These are phyloP conservation scores for Yamadazyma friedrichii DNA, from an alignment of 1,139 yeast species.

Conservation along the genomic window DNA sequence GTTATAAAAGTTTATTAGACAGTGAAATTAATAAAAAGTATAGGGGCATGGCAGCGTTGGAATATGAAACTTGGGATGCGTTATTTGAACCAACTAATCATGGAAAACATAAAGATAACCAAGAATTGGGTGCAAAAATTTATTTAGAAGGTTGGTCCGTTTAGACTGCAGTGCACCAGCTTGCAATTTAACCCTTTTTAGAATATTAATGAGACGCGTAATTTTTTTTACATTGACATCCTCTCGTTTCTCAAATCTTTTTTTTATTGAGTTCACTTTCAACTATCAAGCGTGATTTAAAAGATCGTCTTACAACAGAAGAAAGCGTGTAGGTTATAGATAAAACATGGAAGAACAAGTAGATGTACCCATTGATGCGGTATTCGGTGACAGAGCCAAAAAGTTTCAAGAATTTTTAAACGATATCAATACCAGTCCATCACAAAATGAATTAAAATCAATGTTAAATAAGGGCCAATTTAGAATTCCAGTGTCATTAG, in stretches of 20 bases:
- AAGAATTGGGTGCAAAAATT: constrained; percentile 1
- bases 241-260: constrained; percentile 1
- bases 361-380: constrained; percentile 45
- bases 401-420: constrained; percentile 87
- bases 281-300: too few species aligned
- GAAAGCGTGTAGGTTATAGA: background rate
- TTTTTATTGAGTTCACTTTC: background rate
- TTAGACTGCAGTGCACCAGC: constrained; percentile 3
- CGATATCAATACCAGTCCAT: constrained; percentile 56
- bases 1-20: constrained; percentile 68
- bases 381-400: constrained; percentile 78
- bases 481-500: constrained; percentile 75
- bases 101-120: background rate
- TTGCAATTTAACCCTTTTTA: constrained; percentile 24
- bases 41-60: constrained; percentile 73
- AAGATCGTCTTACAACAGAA: too few species aligned
- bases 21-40: constrained; percentile 72
- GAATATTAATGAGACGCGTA: constrained; percentile 37
- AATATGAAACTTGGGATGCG: constrained; percentile 60
- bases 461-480: constrained; percentile 67
- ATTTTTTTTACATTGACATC: background rate
- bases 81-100: constrained; percentile 24
- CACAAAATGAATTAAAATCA: constrained; percentile 52
- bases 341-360: constrained; percentile 9
- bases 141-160: constrained; percentile 29